A percentile compares a stretch with the other conserved stretches of the same genome.
phyloP scores from a whole-genome alignment of 352 stramenopile species.

The Globisporangium apiculatum region DNA sequence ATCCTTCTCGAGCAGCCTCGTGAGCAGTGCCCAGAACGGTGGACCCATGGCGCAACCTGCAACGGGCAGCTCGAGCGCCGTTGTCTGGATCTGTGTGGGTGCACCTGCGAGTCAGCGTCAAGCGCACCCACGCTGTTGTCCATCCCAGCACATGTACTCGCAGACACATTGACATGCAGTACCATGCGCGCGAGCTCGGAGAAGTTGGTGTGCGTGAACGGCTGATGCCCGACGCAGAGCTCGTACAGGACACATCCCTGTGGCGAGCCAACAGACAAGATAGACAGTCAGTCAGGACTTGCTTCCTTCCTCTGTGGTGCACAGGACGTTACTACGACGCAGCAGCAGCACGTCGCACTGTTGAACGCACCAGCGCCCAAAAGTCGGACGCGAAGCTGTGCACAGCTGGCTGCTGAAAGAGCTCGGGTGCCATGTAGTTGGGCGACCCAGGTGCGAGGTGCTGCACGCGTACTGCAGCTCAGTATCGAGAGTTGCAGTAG shows the following conservation, averaged over 20 bases:
- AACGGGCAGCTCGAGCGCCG: conserved; percentile 33
- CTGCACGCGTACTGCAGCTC: neutral
- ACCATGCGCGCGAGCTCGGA: conserved; percentile 66
- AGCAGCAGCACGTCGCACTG: too few relatives aligned
- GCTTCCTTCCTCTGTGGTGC: neutral
- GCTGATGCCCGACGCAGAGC: conserved; percentile 49
- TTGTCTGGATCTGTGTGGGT: conserved; percentile 55
- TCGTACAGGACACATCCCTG: conserved; percentile 81
- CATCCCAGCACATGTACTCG: too few relatives aligned
- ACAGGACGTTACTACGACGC: too few relatives aligned
- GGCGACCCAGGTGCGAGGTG: conserved; percentile 68
- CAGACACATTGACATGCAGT: conserved; percentile 1
- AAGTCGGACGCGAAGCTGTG: conserved; percentile 89
- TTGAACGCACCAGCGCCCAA: conserved; percentile 58
- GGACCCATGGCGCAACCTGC: conserved; percentile 42
- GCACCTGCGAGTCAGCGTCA: conserved; percentile 3
- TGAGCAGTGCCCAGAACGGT: conserved; percentile 51
- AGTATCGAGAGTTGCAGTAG: neutral
- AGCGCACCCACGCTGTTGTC: neutral
- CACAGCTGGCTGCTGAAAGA: conserved; percentile 78
- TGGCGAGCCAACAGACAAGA: neutral
- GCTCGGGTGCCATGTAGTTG: conserved; percentile 90
- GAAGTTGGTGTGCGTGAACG: conserved; percentile 73
- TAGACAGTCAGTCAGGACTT: neutral
- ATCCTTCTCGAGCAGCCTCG: conserved; percentile 57